Conservation (phyloP, 192 early-diverging fungal genomes). For the Backusella morwellensis region DNA sequence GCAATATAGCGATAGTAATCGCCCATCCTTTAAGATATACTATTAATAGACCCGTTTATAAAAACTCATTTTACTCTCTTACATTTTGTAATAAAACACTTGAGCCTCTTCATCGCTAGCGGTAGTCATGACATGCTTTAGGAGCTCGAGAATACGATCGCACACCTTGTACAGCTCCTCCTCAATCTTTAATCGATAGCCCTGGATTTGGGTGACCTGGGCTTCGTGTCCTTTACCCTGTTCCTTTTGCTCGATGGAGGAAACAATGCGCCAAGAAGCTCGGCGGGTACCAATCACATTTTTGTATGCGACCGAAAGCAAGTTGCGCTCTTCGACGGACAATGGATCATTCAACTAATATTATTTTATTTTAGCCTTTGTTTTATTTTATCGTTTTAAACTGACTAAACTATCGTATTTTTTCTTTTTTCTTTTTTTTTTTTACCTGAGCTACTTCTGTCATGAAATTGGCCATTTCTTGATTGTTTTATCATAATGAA, state of each 20-base stretch:
- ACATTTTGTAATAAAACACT: slow-evolving; percentile 99
- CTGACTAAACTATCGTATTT: neutral
- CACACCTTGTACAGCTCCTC: slow-evolving; percentile 89
- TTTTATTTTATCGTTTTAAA: neutral
- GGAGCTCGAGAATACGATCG: slow-evolving; percentile 83
- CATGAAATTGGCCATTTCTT: slow-evolving; percentile 12
- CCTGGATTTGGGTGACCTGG: slow-evolving; percentile 85
- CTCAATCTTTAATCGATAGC: slow-evolving; percentile 91
- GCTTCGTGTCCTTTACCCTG: slow-evolving; percentile 88
- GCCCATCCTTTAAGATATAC: slow-evolving; percentile 59
- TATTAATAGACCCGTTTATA: neutral
- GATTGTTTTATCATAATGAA: neutral
- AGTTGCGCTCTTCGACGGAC: slow-evolving; percentile 82
- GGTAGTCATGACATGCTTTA: slow-evolving; percentile 84
- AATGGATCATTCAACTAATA: slow-evolving; percentile 72
- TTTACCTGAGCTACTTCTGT: slow-evolving; percentile 44
- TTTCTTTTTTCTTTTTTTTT: neutral
- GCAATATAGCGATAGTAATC: slow-evolving; percentile 98
- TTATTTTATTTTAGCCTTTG: neutral
- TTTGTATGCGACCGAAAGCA: slow-evolving; percentile 81
- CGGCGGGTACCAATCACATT: slow-evolving; percentile 95
- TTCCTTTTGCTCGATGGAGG: slow-evolving; percentile 99
- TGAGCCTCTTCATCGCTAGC: slow-evolving; percentile 89
- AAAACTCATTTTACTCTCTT: slow-evolving; percentile 1
- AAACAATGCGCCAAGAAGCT: slow-evolving; percentile 98